Evolutionary conservation across 2,329 filamentous ascomycete genomes (phyloP).

Genomic region (Ophiocordyceps camponoti-leonardi): DNA sequence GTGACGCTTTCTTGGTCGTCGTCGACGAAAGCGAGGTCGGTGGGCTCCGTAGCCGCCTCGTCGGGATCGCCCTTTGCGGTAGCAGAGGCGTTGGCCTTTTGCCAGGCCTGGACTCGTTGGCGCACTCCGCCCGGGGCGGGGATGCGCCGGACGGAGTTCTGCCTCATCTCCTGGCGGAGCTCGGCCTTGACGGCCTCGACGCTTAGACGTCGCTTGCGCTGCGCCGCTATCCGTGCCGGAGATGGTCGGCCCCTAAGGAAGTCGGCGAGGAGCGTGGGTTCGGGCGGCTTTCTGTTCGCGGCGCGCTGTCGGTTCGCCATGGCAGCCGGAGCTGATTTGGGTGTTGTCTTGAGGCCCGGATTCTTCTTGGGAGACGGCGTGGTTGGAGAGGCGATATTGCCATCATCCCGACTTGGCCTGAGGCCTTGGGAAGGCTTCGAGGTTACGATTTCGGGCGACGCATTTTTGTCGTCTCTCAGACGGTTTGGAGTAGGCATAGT

Average conservation of each 20-base stretch:
- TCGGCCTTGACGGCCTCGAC: constrained; percentile 41
- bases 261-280: constrained; percentile 33
- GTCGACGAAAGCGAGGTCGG: constrained; percentile 41
- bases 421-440: constrained; percentile 1
- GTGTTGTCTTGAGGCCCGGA: constrained; percentile 9
- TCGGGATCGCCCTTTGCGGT: constrained; percentile 34
- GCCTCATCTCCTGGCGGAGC: constrained; percentile 34
- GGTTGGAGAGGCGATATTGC: not conserved
- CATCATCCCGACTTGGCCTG: not conserved
- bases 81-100: constrained; percentile 56
- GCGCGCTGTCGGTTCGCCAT: constrained; percentile 15
- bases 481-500: constrained; percentile 8
- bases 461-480: constrained; percentile 5
- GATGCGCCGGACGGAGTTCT: constrained; percentile 38
- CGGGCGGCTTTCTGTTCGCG: constrained; percentile 19
- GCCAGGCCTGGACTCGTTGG: constrained; percentile 72
- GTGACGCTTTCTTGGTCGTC: constrained; percentile 41
- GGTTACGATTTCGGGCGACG: constrained; percentile 3
- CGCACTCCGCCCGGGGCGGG: constrained; percentile 51
- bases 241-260: constrained; percentile 40
- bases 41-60: constrained; percentile 37
- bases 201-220: constrained; percentile 36
- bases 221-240: constrained; percentile 34
- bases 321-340: constrained; percentile 25
- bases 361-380: constrained; percentile 3